Percentiles rank a stretch among this genome's conserved stretches.
phyloP scores from a whole-genome alignment of 148 eudicot species.

The Rhododendron griersonianum region DNA sequence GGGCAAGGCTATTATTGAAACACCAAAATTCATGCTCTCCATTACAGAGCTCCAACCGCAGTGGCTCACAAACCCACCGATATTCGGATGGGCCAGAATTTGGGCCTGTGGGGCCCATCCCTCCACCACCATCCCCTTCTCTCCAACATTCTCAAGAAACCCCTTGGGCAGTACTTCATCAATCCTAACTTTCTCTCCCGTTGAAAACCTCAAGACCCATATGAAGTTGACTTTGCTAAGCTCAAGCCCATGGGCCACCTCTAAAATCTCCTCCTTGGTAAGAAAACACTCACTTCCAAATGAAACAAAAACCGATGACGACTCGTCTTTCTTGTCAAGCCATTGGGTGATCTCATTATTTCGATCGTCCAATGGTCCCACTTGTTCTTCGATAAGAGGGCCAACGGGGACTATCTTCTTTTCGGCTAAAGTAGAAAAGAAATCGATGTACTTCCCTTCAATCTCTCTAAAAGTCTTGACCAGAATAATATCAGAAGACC shows the following conservation, averaged over 20 bases:
- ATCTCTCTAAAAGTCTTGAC: conserved; percentile 12
- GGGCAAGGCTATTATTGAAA: conserved; percentile 26
- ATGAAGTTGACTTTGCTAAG: conserved; percentile 20
- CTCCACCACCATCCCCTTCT: conserved; percentile 18
- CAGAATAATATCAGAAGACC: conserved; percentile 5
- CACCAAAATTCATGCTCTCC: conserved; percentile 23
- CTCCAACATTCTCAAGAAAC: conserved; percentile 17
- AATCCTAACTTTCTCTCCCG: conserved; percentile 5
- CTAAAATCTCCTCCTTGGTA: conserved; percentile 18
- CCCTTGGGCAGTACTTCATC: conserved; percentile 24
- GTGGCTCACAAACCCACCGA: conserved; percentile 34
- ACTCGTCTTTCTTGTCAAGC: conserved; percentile 17
- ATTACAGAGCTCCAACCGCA: conserved; percentile 33
- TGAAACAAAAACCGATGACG: conserved; percentile 18
- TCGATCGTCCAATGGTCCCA: neutral
- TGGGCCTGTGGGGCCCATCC: conserved; percentile 32
- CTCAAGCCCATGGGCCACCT: conserved; percentile 26
- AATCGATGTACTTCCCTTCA: conserved; percentile 22
- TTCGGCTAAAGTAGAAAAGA: neutral
- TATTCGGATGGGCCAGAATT: conserved; percentile 17
- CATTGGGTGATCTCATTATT: conserved; percentile 12
- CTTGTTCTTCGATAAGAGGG: conserved; percentile 4
- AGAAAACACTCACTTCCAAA: conserved; percentile 31
- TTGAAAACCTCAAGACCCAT: conserved; percentile 24
- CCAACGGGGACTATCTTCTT: conserved; percentile 25